These are phyloP conservation scores for Aspergillus costaricaensis DNA, from an alignment of 2,329 filamentous ascomycete species.

Conservation along the genomic window DNA sequence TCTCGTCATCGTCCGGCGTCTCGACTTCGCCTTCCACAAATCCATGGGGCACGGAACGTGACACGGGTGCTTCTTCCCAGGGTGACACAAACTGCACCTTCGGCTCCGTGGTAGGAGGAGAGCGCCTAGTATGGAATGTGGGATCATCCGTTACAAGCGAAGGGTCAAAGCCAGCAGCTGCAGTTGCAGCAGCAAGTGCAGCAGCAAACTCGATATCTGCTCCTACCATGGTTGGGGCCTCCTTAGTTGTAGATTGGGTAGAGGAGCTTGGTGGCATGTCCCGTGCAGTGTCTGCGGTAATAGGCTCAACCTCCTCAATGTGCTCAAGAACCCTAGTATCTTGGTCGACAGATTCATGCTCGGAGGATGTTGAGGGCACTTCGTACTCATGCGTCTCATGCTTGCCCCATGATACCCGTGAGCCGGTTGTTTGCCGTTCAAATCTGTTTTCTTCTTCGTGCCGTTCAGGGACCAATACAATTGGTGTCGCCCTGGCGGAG, in stretches of 20 bases:
- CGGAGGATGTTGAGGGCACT: conserved; percentile 57
- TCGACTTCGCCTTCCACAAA: conserved; percentile 55
- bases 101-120: conserved; percentile 63
- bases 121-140: conserved; percentile 63
- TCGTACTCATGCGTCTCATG: conserved; percentile 67
- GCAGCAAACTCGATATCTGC: conserved; percentile 71
- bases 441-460: conserved; percentile 48
- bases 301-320: background rate
- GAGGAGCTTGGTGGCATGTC: conserved; percentile 13
- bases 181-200: conserved; percentile 66
- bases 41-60: conserved; percentile 46
- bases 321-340: conserved; percentile 13
- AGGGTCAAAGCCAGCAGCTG: conserved; percentile 70
- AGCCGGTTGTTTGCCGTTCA: conserved; percentile 46
- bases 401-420: conserved; percentile 67
- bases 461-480: conserved; percentile 38
- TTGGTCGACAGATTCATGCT: conserved; percentile 33
- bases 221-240: conserved; percentile 30
- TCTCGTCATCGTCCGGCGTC: conserved; percentile 43
- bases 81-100: conserved; percentile 55
- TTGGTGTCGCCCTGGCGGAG: conserved; percentile 38
- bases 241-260: conserved; percentile 14
- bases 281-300: background rate
- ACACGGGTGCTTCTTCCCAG: conserved; percentile 34
- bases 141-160: conserved; percentile 70